These are phyloP conservation scores for Fusarium xyrophilum DNA, from an alignment of 2,329 filamentous ascomycete genomes.

Conservation along the genomic window DNA sequence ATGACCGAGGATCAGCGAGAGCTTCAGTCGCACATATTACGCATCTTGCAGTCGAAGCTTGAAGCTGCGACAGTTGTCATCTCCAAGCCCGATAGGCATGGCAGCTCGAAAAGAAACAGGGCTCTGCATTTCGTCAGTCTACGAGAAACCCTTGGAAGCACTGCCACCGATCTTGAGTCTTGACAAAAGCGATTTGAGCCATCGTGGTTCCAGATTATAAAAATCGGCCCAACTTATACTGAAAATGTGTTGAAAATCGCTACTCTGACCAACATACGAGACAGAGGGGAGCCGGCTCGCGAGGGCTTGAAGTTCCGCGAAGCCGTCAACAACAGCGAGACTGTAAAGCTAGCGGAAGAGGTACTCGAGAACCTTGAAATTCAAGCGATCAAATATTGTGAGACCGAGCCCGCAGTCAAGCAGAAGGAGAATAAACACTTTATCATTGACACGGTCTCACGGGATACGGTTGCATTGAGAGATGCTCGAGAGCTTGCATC, in stretches of 20 bases:
- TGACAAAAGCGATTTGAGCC: conserved; percentile 6
- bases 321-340: background rate
- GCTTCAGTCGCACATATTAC: background rate
- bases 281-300: background rate
- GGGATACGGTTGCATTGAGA: background rate
- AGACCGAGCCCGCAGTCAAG: background rate
- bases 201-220: background rate
- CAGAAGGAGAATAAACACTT: background rate
- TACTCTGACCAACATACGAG: background rate
- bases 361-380: background rate
- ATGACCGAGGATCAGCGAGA: background rate
- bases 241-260: background rate
- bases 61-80: background rate
- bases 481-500: background rate
- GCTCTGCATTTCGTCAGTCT: background rate
- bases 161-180: background rate
- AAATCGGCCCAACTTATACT: background rate
- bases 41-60: background rate
- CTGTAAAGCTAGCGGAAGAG: background rate
- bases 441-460: background rate
- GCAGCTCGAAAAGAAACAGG: background rate
- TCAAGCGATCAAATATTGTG: background rate
- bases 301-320: background rate
- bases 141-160: background rate
- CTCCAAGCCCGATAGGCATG: background rate